Percentiles rank a stretch among this genome's conserved stretches.
phyloP scores from a whole-genome alignment of 257 asterid species.

The Nicotiana undulata region DNA sequence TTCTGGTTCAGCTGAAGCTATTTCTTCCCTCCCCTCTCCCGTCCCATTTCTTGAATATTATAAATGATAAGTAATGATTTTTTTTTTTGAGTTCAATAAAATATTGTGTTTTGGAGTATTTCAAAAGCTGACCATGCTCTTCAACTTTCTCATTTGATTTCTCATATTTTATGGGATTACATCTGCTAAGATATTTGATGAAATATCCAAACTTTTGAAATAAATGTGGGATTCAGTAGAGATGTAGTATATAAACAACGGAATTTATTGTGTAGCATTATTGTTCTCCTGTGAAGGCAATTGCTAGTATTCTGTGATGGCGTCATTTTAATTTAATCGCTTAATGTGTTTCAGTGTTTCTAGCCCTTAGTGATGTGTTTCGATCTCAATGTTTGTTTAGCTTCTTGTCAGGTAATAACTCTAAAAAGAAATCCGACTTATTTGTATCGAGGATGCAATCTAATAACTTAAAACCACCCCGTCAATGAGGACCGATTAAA shows the following conservation, averaged over 20 bases:
- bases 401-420: neutral
- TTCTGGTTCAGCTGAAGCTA: neutral
- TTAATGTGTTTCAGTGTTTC: neutral
- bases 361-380: neutral
- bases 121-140: neutral
- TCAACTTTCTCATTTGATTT: neutral
- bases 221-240: neutral
- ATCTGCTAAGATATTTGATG: neutral
- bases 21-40: neutral
- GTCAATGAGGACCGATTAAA: neutral
- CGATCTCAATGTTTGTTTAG: neutral
- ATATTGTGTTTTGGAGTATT: neutral
- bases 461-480: neutral
- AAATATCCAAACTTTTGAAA: neutral
- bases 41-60: neutral
- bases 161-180: neutral
- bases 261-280: neutral
- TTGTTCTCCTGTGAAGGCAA: neutral
- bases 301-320: neutral
- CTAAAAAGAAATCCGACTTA: neutral
- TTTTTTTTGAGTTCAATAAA: neutral
- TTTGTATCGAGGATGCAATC: neutral
- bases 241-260: neutral
- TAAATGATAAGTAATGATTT: neutral
- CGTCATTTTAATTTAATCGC: neutral